These are phyloP conservation scores for Penicillium janthinellum DNA, from an alignment of 2,329 filamentous ascomycete species.

Conservation along the genomic window DNA sequence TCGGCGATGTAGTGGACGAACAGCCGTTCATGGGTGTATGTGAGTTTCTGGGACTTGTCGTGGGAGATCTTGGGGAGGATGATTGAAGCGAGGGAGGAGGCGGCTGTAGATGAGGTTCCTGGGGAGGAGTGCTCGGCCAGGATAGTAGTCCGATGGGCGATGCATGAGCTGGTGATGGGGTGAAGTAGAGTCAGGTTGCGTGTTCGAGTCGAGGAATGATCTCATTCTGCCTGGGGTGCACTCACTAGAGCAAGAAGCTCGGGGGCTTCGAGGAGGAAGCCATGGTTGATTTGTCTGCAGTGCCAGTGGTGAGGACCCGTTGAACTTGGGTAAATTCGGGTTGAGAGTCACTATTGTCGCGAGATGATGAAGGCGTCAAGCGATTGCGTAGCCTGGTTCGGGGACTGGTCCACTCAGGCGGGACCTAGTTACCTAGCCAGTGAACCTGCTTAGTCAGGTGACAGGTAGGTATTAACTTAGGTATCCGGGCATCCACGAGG, in stretches of 20 bases:
- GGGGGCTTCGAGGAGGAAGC: constrained; percentile 68
- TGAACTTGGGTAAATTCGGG: neutral
- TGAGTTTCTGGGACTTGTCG: constrained; percentile 77
- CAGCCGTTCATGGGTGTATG: constrained; percentile 87
- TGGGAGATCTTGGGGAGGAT: constrained; percentile 96
- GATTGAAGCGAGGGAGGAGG: constrained; percentile 85
- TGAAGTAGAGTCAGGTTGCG: constrained; percentile 8
- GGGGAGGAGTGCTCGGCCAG: constrained; percentile 89
- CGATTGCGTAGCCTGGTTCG: constrained; percentile 1
- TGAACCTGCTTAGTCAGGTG: constrained; percentile 9
- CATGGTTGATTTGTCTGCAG: constrained; percentile 50
- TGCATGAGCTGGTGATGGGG: constrained; percentile 69
- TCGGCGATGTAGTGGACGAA: constrained; percentile 96
- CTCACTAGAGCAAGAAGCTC: constrained; percentile 74
- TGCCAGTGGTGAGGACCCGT: neutral
- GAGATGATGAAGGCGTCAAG: neutral
- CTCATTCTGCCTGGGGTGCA: constrained; percentile 13
- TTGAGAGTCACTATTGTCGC: neutral
- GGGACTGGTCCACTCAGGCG: neutral
- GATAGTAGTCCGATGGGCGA: constrained; percentile 91
- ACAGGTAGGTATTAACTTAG: too few species aligned
- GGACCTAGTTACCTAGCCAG: too few species aligned
- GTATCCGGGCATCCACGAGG: too few species aligned
- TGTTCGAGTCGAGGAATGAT: constrained; percentile 12
- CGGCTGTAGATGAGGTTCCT: constrained; percentile 77